Conservation (phyloP, 2,329 filamentous ascomycete genomes). For the Colletotrichum eremochloae region DNA sequence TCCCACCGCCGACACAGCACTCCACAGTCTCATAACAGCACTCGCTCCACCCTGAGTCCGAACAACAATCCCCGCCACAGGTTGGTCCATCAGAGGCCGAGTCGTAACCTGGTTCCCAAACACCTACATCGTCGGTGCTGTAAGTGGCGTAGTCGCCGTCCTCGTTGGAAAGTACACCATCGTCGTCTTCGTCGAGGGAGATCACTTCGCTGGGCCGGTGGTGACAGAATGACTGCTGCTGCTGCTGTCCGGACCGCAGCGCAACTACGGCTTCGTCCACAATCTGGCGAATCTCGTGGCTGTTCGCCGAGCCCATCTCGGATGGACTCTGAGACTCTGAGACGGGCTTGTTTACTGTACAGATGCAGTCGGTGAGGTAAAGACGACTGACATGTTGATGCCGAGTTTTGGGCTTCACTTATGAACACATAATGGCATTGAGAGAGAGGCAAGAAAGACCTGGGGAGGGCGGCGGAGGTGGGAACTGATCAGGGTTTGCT, state of each 20-base stretch:
- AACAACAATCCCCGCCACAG: neutral
- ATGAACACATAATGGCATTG: no score
- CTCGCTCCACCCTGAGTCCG: constrained; percentile 11
- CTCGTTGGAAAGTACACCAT: neutral
- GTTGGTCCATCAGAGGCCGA: neutral
- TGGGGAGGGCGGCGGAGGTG: neutral
- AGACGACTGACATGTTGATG: no score
- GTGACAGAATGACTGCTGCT: neutral
- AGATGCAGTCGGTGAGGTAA: neutral
- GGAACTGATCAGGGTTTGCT: neutral
- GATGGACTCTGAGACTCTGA: neutral
- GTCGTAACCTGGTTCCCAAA: neutral
- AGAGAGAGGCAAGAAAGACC: neutral
- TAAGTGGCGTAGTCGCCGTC: neutral
- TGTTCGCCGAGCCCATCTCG: constrained; percentile 25
- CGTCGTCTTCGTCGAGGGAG: constrained; percentile 1
- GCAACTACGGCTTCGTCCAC: constrained; percentile 22
- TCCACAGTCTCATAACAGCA: constrained; percentile 24
- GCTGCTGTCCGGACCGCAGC: constrained; percentile 8
- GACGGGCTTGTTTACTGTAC: neutral
- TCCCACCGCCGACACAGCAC: neutral
- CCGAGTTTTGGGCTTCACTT: neutral
- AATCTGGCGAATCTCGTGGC: constrained; percentile 26
- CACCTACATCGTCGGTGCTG: neutral
- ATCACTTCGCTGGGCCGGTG: neutral